phyloP scores from a whole-genome alignment of 2,329 filamentous ascomycete genomes.

The Neonectria neomacrospora region DNA sequence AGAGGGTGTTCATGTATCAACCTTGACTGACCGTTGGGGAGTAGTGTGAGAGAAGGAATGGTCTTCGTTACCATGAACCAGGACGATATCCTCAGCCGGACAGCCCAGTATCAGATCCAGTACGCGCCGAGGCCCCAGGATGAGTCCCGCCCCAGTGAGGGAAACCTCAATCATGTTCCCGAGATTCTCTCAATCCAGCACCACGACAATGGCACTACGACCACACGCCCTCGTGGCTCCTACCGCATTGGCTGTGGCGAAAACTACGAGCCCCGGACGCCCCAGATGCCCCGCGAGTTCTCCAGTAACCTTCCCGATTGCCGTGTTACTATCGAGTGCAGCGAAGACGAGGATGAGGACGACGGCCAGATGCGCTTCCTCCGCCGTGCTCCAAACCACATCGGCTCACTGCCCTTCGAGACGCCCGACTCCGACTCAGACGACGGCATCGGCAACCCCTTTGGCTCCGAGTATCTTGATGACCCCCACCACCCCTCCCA shows the following conservation, averaged over 20 bases:
- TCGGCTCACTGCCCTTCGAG: conserved; percentile 67
- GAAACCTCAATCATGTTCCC: conserved; percentile 37
- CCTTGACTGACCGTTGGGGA: conserved; percentile 29
- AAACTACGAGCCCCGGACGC: conserved; percentile 58
- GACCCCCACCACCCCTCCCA: conserved; percentile 40
- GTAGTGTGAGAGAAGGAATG: conserved; percentile 88
- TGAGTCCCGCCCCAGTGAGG: conserved; percentile 31
- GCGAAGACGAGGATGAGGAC: conserved; percentile 66
- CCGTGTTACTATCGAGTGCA: conserved; percentile 68
- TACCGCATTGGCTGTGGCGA: conserved; percentile 52
- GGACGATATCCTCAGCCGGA: conserved; percentile 78
- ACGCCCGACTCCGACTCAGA: conserved; percentile 55
- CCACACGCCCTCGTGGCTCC: conserved; percentile 59
- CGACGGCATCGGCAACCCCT: conserved; percentile 40
- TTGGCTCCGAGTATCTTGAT: conserved; percentile 45
- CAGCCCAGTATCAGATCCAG: conserved; percentile 79
- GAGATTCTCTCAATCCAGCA: conserved; percentile 64
- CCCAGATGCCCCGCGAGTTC: conserved; percentile 69
- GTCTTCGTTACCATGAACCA: conserved; percentile 90
- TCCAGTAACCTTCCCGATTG: conserved; percentile 60
- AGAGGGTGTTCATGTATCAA: conserved; percentile 23
- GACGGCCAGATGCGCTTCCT: conserved; percentile 39
- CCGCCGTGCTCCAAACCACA: conserved; percentile 61
- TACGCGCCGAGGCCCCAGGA: conserved; percentile 56
- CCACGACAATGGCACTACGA: conserved; percentile 62